Evolutionary conservation across 2,329 filamentous ascomycete genomes (phyloP).

Genomic region (Xylariaceae sp.): DNA sequence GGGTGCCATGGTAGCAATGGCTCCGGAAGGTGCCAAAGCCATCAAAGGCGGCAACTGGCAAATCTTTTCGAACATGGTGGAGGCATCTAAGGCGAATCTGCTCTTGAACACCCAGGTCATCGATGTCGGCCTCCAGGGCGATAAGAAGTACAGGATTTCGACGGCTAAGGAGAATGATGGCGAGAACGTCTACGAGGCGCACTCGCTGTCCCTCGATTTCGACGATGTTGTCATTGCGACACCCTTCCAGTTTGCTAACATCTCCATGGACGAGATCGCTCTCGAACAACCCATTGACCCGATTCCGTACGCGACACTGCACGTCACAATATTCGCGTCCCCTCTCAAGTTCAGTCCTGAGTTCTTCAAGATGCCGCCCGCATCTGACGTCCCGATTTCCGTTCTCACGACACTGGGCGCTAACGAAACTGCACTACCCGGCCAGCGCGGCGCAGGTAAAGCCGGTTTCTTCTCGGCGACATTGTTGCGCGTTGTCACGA

Average conservation of each 20-base stretch:
- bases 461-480: slow-evolving; percentile 84
- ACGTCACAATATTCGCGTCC: slow-evolving; percentile 86
- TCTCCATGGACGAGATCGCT: slow-evolving; percentile 45
- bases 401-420: slow-evolving; percentile 77
- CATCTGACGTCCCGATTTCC: slow-evolving; percentile 59
- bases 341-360: slow-evolving; percentile 63
- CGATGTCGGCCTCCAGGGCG: neutral
- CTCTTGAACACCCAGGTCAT: slow-evolving; percentile 64
- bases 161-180: slow-evolving; percentile 26
- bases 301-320: slow-evolving; percentile 79
- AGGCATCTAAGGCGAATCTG: slow-evolving; percentile 55
- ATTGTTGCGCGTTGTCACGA: slow-evolving; percentile 59
- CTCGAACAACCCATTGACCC: slow-evolving; percentile 65
- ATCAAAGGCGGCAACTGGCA: slow-evolving; percentile 87
- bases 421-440: slow-evolving; percentile 47
- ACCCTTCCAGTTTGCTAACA: slow-evolving; percentile 74
- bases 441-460: slow-evolving; percentile 59
- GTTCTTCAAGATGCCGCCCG: slow-evolving; percentile 64
- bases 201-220: slow-evolving; percentile 51
- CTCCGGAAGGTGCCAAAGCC: slow-evolving; percentile 74
- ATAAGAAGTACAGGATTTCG: slow-evolving; percentile 43
- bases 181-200: slow-evolving; percentile 6
- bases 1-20: slow-evolving; percentile 84
- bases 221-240: slow-evolving; percentile 79
- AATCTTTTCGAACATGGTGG: slow-evolving; percentile 82